Conservation (phyloP, 2,329 filamentous ascomycete species). For the Leptodontidium sp. region DNA sequence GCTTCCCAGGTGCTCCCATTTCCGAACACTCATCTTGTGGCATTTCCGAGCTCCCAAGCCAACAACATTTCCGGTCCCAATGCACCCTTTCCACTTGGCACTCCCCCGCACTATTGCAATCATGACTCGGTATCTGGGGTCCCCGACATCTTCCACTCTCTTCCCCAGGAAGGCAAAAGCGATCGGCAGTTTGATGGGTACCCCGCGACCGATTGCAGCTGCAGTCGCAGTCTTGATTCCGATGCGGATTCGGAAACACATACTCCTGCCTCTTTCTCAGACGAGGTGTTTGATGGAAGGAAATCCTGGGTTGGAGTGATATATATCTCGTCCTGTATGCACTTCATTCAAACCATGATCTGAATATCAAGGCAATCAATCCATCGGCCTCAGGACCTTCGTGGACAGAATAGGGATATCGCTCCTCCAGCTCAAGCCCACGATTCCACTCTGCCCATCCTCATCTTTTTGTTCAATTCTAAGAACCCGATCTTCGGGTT, state of each 20-base stretch:
- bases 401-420: no score
- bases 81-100: not conserved
- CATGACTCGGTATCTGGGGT: conserved; percentile 3
- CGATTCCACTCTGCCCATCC: no score
- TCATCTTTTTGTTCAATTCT: not conserved
- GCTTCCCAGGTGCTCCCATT: no score
- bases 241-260: not conserved
- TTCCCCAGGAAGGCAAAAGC: not conserved
- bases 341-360: not conserved
- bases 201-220: not conserved
- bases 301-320: not conserved
- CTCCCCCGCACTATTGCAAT: not conserved
- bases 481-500: not conserved
- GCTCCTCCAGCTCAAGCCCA: no score
- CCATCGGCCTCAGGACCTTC: not conserved
- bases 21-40: not conserved
- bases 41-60: not conserved
- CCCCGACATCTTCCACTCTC: conserved; percentile 7
- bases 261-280: not conserved
- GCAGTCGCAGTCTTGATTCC: not conserved
- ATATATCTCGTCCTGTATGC: not conserved
- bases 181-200: not conserved
- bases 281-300: not conserved
- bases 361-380: not conserved
- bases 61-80: not conserved